A percentile compares a stretch with the other conserved stretches of the same genome.
These are phyloP conservation scores for Chaetomium sp. DNA, from an alignment of 2,329 filamentous ascomycete genomes.

Conservation along the genomic window DNA sequence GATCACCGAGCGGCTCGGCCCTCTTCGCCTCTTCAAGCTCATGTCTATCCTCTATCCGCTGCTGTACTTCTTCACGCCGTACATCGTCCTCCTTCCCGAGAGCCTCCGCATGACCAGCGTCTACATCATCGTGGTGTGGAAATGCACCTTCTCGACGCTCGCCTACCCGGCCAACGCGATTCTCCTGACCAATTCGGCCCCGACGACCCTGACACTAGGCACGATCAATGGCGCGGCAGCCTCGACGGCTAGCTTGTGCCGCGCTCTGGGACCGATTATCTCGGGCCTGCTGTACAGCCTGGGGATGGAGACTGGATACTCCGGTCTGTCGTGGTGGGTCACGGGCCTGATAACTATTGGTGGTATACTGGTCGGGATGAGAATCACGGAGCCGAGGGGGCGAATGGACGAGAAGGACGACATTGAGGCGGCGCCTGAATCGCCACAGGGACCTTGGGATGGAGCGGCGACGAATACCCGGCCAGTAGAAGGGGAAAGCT, in stretches of 20 bases:
- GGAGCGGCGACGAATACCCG: neutral
- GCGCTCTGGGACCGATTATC: constrained; percentile 81
- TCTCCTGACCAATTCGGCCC: constrained; percentile 80
- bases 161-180: constrained; percentile 88
- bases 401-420: constrained; percentile 35
- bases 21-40: constrained; percentile 73
- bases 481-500: neutral
- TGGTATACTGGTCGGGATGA: constrained; percentile 68
- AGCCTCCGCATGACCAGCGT: constrained; percentile 65
- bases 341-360: constrained; percentile 68
- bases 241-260: constrained; percentile 80
- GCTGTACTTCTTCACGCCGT: constrained; percentile 82
- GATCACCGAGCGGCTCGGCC: constrained; percentile 67
- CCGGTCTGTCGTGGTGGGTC: constrained; percentile 90
- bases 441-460: neutral
- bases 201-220: constrained; percentile 76
- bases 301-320: constrained; percentile 73
- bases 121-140: constrained; percentile 75
- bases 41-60: constrained; percentile 78
- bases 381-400: constrained; percentile 60
- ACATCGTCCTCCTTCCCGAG: constrained; percentile 76
- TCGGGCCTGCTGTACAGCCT: constrained; percentile 79
- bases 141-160: constrained; percentile 86
- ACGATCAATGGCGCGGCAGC: constrained; percentile 90
- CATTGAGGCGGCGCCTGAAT: constrained; percentile 8